Conservation (phyloP, 768 basidiomycete species). For the Pleurotus citrinopileatus region DNA sequence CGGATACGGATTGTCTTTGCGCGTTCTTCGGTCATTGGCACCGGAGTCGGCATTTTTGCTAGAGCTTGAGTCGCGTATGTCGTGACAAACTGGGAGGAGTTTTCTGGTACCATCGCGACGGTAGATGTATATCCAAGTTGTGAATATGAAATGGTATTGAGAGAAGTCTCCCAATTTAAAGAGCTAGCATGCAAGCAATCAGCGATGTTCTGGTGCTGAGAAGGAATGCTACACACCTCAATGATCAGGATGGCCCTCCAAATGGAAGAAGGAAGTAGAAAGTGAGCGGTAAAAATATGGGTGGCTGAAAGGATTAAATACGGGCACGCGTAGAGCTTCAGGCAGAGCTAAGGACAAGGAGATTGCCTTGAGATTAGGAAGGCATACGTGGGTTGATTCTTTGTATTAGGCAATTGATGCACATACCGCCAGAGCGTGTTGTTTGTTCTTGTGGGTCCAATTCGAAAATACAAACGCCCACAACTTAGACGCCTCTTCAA, state of each 20-base stretch:
- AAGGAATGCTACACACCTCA: neutral
- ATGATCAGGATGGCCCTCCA: neutral
- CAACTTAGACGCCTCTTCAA: constrained; percentile 3
- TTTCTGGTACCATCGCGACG: neutral
- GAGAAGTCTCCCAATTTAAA: neutral
- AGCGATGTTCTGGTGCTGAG: neutral
- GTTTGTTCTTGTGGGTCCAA: constrained; percentile 9
- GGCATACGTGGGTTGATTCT: neutral
- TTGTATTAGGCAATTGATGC: constrained; percentile 8
- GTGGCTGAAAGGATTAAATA: constrained; percentile 1
- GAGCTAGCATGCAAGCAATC: neutral
- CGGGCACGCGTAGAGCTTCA: neutral
- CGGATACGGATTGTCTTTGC: neutral
- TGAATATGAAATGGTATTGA: neutral
- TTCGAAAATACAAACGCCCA: constrained; percentile 9
- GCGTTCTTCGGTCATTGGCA: neutral
- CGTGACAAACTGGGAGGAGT: neutral
- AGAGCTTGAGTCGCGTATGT: neutral
- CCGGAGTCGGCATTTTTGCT: neutral
- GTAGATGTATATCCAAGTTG: neutral
- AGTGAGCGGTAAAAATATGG: neutral
- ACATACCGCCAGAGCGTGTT: constrained; percentile 8
- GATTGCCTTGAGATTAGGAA: constrained; percentile 8
- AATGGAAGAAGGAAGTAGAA: neutral
- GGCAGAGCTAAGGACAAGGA: constrained; percentile 5